Conservation (phyloP, 129 eudicot species). For the Flaveria brownii region DNA sequence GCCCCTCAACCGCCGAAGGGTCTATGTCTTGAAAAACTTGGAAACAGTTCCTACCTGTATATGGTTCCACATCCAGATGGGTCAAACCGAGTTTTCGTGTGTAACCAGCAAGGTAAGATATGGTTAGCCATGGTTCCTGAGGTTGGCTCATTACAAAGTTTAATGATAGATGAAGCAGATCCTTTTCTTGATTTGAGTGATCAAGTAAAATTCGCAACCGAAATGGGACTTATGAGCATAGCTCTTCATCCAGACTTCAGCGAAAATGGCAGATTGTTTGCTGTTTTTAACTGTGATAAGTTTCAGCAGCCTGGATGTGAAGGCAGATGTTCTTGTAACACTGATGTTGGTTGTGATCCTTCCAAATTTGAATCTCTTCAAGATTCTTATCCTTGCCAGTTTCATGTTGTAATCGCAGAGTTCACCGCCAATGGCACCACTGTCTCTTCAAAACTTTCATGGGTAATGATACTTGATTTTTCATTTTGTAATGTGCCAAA, state of each 20-base stretch:
- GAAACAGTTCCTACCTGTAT: constrained; percentile 35
- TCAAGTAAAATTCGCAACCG: constrained; percentile 43
- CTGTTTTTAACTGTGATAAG: constrained; percentile 50
- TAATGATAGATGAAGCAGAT: constrained; percentile 30
- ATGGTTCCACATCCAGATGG: constrained; percentile 50
- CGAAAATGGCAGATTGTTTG: constrained; percentile 49
- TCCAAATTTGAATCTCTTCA: constrained; percentile 28
- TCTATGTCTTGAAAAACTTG: constrained; percentile 37
- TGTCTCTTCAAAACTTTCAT: constrained; percentile 38
- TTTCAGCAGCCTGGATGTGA: constrained; percentile 45
- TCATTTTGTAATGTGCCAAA: neutral
- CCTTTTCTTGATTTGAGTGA: constrained; percentile 40
- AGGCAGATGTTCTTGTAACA: constrained; percentile 59
- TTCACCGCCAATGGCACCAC: constrained; percentile 40
- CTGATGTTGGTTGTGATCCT: constrained; percentile 54
- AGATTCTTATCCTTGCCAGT: constrained; percentile 43
- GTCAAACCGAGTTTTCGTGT: constrained; percentile 39
- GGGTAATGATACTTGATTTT: constrained; percentile 27
- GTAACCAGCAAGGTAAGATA: constrained; percentile 48
- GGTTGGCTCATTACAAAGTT: constrained; percentile 29
- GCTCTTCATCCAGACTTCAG: constrained; percentile 51
- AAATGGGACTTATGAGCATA: constrained; percentile 49
- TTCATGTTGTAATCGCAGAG: constrained; percentile 50
- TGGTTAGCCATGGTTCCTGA: constrained; percentile 45
- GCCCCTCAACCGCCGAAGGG: constrained; percentile 31